Base-by-base conservation (phyloP, 768 basidiomycete species). In the Auricularia sp. region DNA sequence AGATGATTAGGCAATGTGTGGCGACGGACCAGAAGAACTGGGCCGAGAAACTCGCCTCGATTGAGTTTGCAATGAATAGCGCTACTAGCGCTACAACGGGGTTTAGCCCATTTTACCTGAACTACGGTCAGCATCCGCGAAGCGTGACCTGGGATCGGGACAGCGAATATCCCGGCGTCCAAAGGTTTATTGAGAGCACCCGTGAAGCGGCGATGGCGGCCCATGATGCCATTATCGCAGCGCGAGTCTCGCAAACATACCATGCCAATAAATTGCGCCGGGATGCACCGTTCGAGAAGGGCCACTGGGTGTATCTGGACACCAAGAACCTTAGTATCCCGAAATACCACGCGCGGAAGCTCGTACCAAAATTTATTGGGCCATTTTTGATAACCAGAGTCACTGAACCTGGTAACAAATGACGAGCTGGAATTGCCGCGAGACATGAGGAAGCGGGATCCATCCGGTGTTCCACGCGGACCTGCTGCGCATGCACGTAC, bases 341-440 rank as follows among this genome's bases (percentile, higher is more conserved):
- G 2, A 76, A 74, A 39, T 73, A 71, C 4, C 56, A 73, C 2
- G 77, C 77, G 0, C 21, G 67, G 7, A 80, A 80, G 61, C 68
- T 81, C 0, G 34, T 72, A 0, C 80, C 76, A 0, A 75, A 75
- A 42, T 80, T 67, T 63, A 70, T 80, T 14, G 77, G 81, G 5
- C 81, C 79, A 0, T 81, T 72, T 63, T 61, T 67, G 3, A 72
- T 80, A 1, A 0, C 70, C 0, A 10, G 44, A 11, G 44, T 68
- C 14, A 68, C 67, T 0, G 16, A 67, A 14, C 68, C 70, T 0
- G 67, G 65, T 2, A 72, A 58, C 0, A n/a, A n/a, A n/a, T n/a
- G n/a, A 77, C 65, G 68, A 18, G 3, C 66, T 80, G 8, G 67
- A 77, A 45, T 66, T 71, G 0, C 39, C 69, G 0, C 58, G 66